Conservation (phyloP, 139 green algal species). For the Spirogloea muscicola region DNA sequence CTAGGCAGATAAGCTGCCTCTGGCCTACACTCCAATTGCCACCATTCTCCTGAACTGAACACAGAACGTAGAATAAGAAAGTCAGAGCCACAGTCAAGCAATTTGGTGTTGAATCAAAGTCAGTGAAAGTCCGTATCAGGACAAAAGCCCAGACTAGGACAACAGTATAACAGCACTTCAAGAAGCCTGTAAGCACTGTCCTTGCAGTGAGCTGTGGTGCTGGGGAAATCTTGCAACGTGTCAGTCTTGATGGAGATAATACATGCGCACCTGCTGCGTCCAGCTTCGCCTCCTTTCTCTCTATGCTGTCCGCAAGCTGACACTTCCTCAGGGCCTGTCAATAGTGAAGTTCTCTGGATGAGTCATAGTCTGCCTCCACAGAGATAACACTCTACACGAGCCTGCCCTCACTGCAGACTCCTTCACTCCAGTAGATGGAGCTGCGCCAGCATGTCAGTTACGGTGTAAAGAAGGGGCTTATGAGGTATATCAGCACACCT, state of each 20-base stretch:
- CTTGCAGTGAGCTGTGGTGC: too few relatives aligned
- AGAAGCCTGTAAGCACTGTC: too few relatives aligned
- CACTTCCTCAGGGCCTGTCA: slow-evolving; percentile 52
- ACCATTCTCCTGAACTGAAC: slow-evolving; percentile 67
- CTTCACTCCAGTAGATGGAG: not conserved
- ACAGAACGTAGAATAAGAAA: too few relatives aligned
- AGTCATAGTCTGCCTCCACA: not conserved
- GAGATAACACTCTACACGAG: not conserved
- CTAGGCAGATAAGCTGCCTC: slow-evolving; percentile 88
- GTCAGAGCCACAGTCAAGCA: too few relatives aligned
- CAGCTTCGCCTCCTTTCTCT: not conserved
- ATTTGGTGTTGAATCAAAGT: too few relatives aligned
- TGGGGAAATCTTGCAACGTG: too few relatives aligned
- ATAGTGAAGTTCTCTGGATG: not conserved
- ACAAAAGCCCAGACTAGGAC: too few relatives aligned
- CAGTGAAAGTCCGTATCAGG: too few relatives aligned
- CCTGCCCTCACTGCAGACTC: not conserved
- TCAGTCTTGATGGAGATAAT: too few relatives aligned
- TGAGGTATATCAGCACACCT: slow-evolving; percentile 26
- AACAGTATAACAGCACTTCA: too few relatives aligned
- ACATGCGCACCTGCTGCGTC: slow-evolving; percentile 53
- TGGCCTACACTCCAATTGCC: slow-evolving; percentile 82
- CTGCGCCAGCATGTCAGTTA: not conserved
- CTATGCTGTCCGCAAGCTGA: slow-evolving; percentile 36
- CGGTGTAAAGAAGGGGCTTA: not conserved